Base-by-base conservation (phyloP, 2,329 filamentous ascomycete genomes). In the Lecanicillium sp. region DNA sequence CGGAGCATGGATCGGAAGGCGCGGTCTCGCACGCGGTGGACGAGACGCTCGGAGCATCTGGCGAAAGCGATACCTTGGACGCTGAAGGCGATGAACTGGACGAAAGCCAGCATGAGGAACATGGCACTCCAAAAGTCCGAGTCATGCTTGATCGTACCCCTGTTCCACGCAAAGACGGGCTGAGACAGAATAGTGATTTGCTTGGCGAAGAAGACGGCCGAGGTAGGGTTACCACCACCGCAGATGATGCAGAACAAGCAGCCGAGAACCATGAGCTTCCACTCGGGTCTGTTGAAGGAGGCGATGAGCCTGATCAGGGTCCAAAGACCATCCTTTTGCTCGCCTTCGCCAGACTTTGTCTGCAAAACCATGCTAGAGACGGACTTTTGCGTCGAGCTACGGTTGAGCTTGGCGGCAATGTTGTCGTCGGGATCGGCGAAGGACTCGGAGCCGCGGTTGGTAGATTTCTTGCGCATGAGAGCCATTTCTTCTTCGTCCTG, bases 1-100 rank as follows among this genome's bases (percentile, higher is more conserved):
- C 90, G 86, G 44, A 97, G 79, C 71, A 97, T 89, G 20, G 84
- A 77, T 26, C 90, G 78, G 72, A 98, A 96, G 6, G 90, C 86
- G 49, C 74, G 75, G 64, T 93, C 83, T 57, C 93, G 81, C 2
- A 91, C 88, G 17, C 89, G 83, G 62, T 88, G 87, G 47, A 96
- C 79, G 20, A 97, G 77, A 33, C 82, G 78, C 69, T 95, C 88
- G n/a, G 89, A 93, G 68, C 87, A 90, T 59, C 82, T 83, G 15
- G 89, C 90, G 57, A 97, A 90, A 2, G 83, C 72, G 44, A 86
- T 58, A 43, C 89, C 89, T 59, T 91, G 86, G 5, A 70, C 65
- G 17, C 76, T 65, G 57, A 86, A 89, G 5, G 83, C 74, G 46
- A 90, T 63, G 51, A 94, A 79, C 60, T 86, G 79, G 9, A 86